Evolutionary conservation across 2,329 filamentous ascomycete species (phyloP), one percentile per base, ranked within the genome.

Genomic region (Penicillium glabrum): DNA sequence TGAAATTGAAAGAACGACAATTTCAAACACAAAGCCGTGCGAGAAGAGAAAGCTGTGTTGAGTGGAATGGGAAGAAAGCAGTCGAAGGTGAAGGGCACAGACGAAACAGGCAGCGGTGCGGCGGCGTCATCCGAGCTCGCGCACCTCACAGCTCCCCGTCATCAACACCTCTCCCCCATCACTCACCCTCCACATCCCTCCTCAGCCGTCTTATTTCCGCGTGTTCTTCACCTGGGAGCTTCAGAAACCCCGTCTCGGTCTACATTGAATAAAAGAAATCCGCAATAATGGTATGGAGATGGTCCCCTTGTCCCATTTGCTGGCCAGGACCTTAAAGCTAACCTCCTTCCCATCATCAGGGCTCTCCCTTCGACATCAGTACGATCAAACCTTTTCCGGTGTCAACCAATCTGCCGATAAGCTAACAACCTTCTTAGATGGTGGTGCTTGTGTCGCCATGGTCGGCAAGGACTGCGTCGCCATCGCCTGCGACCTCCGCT

Each of bases 381-480:
- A 83, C 75, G 86, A 57, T 11, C 41, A 56, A 33, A 44, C 48
- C 57, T 47, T 51, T 39, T 44, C 56, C 16, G 48, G 50, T 46
- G 53, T 56, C 47, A 27, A 52, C 44, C 27, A 5, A 41, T 56
- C 45, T 43, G 46, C 46, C 29, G 43, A 46, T 13, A 54, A 55
- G 56, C 57, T 67, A 56, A 69, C 41, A 1, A 9, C 24, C 10
- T 53, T 26, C 45, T 46, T 63, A 87, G 85, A 88, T 77, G 93
- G 93, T 81, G 93, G 93, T 77, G 93, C 93, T 81, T 93, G 89
- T 80, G 92, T 98, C 67, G 93, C 93, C 79, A 98, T 98, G 95
- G 93, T 96, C 65, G 95, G 95, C 83, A 98, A 99, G 81, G 93
- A 98, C 87, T 99, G 95, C 79, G 95, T 99, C 60, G 95, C 95